Percentiles rank a stretch among this genome's conserved stretches.
Conservation (phyloP, 192 early-diverging fungal species). For the Cladochytrium replicatum region DNA sequence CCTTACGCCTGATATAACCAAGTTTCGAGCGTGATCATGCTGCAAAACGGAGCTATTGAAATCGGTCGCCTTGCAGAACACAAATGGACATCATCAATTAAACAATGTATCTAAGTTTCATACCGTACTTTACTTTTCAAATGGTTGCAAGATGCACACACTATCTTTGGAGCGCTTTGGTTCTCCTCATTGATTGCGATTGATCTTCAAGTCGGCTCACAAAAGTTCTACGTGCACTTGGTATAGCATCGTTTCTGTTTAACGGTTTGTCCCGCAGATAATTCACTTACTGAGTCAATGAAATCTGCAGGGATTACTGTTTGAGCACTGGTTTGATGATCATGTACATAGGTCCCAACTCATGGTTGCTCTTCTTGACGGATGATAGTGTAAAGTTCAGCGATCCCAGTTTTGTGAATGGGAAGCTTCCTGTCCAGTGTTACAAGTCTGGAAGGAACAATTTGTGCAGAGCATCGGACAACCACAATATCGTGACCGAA, state of each 20-base stretch:
- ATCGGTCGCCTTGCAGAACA: slow-evolving; percentile 6
- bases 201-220: slow-evolving; percentile 20
- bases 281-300: too few species aligned
- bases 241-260: slow-evolving; percentile 14
- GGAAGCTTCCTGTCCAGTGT: too few species aligned
- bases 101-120: slow-evolving; percentile 28
- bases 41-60: slow-evolving; percentile 13
- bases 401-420: too few species aligned
- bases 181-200: slow-evolving; percentile 32
- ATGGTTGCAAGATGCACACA: slow-evolving; percentile 25
- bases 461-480: background rate
- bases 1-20: slow-evolving; percentile 18
- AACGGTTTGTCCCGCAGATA: slow-evolving; percentile 16
- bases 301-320: too few species aligned
- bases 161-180: slow-evolving; percentile 25
- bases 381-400: too few species aligned
- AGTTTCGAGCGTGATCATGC: slow-evolving; percentile 1
- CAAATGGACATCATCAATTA: slow-evolving; percentile 10
- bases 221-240: slow-evolving; percentile 15
- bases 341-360: too few species aligned
- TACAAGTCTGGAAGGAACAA: background rate
- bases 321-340: too few species aligned
- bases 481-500: background rate
- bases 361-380: too few species aligned
- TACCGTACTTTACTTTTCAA: slow-evolving; percentile 24